Evolutionary conservation across 2,329 filamentous ascomycete genomes (phyloP).

Genomic region (Colletotrichum neosansevieriae): DNA sequence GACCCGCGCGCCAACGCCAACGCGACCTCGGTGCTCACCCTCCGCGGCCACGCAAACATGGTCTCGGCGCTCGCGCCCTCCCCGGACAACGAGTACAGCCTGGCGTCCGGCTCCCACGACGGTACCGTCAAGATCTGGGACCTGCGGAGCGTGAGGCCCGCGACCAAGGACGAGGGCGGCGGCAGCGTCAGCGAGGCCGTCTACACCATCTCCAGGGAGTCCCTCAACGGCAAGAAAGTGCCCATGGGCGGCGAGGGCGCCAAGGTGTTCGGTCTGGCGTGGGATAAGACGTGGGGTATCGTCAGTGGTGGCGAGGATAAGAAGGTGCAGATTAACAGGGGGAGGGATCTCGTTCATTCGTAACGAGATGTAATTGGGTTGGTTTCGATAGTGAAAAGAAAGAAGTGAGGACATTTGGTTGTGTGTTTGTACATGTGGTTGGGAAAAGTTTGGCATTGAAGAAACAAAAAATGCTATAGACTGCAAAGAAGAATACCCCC

Average conservation of each 20-base stretch:
- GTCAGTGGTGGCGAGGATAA: conserved; percentile 95
- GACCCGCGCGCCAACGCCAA: conserved; percentile 86
- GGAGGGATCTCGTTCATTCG: conserved; percentile 62
- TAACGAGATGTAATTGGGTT: conserved; percentile 41
- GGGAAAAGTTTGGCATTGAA: conserved; percentile 39
- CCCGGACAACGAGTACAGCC: conserved; percentile 79
- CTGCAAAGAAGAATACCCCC: conserved; percentile 41
- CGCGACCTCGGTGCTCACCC: conserved; percentile 86
- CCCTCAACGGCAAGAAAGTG: conserved; percentile 72
- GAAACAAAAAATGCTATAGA: conserved; percentile 34
- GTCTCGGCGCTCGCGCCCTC: conserved; percentile 57
- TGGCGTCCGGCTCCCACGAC: conserved; percentile 92
- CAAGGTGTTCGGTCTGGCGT: conserved; percentile 90
- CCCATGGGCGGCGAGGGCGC: conserved; percentile 81
- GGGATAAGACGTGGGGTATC: conserved; percentile 89
- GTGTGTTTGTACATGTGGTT: conserved; percentile 26
- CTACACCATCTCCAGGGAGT: conserved; percentile 81
- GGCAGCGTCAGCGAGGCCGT: conserved; percentile 78
- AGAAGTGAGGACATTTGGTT: neutral
- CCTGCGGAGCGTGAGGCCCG: conserved; percentile 76
- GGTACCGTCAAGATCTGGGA: conserved; percentile 96
- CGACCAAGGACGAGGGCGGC: conserved; percentile 70
- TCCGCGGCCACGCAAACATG: conserved; percentile 88
- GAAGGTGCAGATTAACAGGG: conserved; percentile 89
- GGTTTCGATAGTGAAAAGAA: neutral